phyloP scores from a whole-genome alignment of 495 filamentous ascomycete species.

The Aspergillus kassunensis region DNA sequence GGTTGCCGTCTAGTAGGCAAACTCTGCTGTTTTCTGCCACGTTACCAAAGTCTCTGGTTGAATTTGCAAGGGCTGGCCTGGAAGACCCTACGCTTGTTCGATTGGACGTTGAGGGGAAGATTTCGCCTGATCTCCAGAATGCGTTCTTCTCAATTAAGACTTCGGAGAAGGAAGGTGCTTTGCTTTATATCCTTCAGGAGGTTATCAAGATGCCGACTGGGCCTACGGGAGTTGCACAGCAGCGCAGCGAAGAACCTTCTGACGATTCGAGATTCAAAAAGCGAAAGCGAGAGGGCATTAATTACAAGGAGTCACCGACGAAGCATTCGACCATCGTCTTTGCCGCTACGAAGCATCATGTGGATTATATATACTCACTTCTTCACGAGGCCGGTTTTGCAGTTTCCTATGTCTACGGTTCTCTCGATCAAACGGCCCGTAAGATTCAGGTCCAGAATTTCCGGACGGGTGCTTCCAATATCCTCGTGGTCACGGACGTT shows the following conservation, averaged over 20 bases:
- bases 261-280: constrained; percentile 58
- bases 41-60: constrained; percentile 85
- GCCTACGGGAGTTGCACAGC: constrained; percentile 49
- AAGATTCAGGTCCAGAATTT: constrained; percentile 89
- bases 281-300: constrained; percentile 55
- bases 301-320: constrained; percentile 39
- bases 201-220: constrained; percentile 91
- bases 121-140: constrained; percentile 88
- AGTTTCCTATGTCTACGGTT: constrained; percentile 88
- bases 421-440: constrained; percentile 87
- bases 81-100: constrained; percentile 85
- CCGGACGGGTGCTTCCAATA: constrained; percentile 74
- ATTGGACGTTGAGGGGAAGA: constrained; percentile 89
- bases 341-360: constrained; percentile 91
- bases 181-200: constrained; percentile 84
- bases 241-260: constrained; percentile 26
- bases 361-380: constrained; percentile 84
- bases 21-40: constrained; percentile 95
- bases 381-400: constrained; percentile 73
- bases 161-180: constrained; percentile 85
- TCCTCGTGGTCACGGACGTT: constrained; percentile 96
- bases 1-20: constrained; percentile 76
- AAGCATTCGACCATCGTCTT: constrained; percentile 89
- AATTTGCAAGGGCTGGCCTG: constrained; percentile 90
- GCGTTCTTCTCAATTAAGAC: constrained; percentile 92